Evolutionary conservation across 768 basidiomycete genomes (phyloP), one percentile per base, ranked within the genome.

Genomic region (Lactarius psammicola): DNA sequence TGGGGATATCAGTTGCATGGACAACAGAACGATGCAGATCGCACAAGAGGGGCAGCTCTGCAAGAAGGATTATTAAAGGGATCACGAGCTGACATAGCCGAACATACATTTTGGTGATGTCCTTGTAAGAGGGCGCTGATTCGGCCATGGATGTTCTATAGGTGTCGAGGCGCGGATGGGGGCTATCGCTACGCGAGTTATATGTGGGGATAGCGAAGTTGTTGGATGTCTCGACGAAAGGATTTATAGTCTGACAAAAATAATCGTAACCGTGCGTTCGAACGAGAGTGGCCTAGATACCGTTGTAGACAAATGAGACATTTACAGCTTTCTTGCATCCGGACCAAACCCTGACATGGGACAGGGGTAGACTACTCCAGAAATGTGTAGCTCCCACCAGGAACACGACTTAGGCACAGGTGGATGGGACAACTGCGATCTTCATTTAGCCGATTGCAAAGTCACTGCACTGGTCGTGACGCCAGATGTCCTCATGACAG

Each of bases 31-130:
- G 1, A 17, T 20, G 31, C 10, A 8, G 4, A 15, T n/a, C 61
- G 61, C 51, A 66, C 65, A 62, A 66, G 34, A 11, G 65, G 65
- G 18, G 13, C 60, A 2, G 65, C 28, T n/a, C 61, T 66, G 55
- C 30, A 33, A 56, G 18, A 56, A 30, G 5, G 4, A 13, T 49
- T 49, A 34, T 33, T 3, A 10, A 20, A 17, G 20, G 18, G 4
- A 20, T 11, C 28, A 18, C n/a, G 33, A 56, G 8, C 30, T 34
- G 10, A 56, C 33, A 17, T 33, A 20, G 3, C 55, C 4, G 28
- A 34, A 56, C 55, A 33, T n/a, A 56, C 55, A 33, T 20, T 33
- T 20, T 30, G 2, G 18, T 0, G 31, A 56, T 18, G 0, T 56
- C n/a, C 20, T 6, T 17, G 9, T 28, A 2, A 18, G 31, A 7